Base-by-base conservation (phyloP, 2,329 filamentous ascomycete genomes). In the Colletotrichum sp. region DNA sequence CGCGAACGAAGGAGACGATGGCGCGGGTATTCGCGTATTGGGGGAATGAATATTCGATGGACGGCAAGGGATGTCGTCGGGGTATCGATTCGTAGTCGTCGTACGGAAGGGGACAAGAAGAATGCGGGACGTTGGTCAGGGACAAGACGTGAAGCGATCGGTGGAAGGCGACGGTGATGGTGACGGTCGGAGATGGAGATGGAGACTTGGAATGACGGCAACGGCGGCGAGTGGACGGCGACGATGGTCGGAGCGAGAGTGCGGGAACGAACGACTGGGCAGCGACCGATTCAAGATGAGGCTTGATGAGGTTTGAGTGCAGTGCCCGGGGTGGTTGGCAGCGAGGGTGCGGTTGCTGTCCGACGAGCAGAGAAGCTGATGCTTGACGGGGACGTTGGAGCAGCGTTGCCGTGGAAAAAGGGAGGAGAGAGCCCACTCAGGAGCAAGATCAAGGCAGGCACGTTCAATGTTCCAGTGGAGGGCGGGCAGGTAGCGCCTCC, bases 341-440 rank as follows among this genome's bases (percentile, higher is more conserved):
- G 74, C 66, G 74, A 73, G 63, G 56, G 73, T 58, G 56, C 63
- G 73, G 73, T 76, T 76, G 74, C 74, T 74, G 74, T 64, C 71
- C 74, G 65, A 76, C 74, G 65, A 75, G 38, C 48, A 74, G 65
- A 73, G 24, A 62, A 52, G 43, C 43, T 52, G 43, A 24, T n/a
- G 43, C 43, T 30, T 66, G 68, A 62, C 28, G 28, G 68, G 52
- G 55, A 73, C 62, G 78, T 69, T 75, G 69, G 64, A 74, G 34
- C 48, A 71, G 69, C 71, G 79, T 81, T 80, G 79, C 79, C 48
- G 75, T 78, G 79, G 79, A 77, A 80, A 81, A 80, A 65, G 71
- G 36, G 55, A 52, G 78, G 75, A 76, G 68, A 70, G 66, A 68
- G 43, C 34, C 63, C 66, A 71, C 71, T 58, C 56, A 67, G 64